Conservation (phyloP, 495 filamentous ascomycete species). For the Penicillium cinerascens region DNA sequence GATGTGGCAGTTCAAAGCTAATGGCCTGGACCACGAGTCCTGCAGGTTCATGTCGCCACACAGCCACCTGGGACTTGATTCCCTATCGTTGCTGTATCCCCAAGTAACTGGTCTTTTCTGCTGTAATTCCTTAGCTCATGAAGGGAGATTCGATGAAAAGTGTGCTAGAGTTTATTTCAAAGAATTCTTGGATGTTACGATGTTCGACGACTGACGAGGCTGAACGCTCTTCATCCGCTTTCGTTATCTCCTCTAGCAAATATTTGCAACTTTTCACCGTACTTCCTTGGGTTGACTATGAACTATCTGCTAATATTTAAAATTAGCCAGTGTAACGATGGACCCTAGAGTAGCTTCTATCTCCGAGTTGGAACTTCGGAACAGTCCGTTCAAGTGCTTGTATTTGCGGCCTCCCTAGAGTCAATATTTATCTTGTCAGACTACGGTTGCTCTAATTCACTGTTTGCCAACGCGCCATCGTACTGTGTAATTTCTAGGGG, state of each 20-base stretch:
- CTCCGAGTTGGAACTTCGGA: conserved; percentile 16
- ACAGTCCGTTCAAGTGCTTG: conserved; percentile 16
- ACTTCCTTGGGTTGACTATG: background rate
- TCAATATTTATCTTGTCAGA: conserved; percentile 22
- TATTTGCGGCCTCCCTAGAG: conserved; percentile 20
- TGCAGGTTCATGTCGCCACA: too few species aligned
- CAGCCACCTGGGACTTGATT: too few species aligned
- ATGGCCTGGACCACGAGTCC: background rate
- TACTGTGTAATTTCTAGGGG: conserved; percentile 19
- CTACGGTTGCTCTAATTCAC: conserved; percentile 18
- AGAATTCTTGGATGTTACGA: background rate
- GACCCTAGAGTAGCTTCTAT: conserved; percentile 22
- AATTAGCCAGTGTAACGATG: conserved; percentile 20
- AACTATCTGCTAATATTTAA: background rate
- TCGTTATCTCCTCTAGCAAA: conserved; percentile 17
- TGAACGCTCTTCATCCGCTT: conserved; percentile 10
- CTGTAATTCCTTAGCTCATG: background rate
- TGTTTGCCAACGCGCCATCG: conserved; percentile 11
- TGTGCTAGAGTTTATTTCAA: background rate
- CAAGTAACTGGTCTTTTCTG: background rate
- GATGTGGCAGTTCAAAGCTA: conserved; percentile 7
- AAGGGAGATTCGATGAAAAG: conserved; percentile 1
- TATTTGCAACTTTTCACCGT: conserved; percentile 12
- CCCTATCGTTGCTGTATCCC: too few species aligned
- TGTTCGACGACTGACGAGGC: conserved; percentile 1